Percentiles rank a stretch among this genome's conserved stretches.
These are phyloP conservation scores for Pochonia chlamydosporia DNA, from an alignment of 2,329 filamentous ascomycete genomes.

Conservation along the genomic window DNA sequence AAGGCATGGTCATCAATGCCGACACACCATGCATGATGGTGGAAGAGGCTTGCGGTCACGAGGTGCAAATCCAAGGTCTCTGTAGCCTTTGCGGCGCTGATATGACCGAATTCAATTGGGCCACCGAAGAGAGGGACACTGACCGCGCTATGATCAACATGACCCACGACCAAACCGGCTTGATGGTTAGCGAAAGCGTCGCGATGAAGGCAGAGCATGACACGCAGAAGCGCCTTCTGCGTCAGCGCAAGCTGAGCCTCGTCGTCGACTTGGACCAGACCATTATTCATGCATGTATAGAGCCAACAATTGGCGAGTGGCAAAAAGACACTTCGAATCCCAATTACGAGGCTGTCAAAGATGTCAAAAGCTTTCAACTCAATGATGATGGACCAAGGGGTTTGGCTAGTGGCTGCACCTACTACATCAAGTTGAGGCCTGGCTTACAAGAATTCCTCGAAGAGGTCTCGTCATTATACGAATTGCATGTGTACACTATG, in stretches of 20 bases:
- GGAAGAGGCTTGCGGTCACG: conserved; percentile 86
- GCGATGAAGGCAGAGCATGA: conserved; percentile 80
- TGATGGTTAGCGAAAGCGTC: conserved; percentile 79
- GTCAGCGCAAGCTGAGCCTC: conserved; percentile 77
- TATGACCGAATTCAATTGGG: conserved; percentile 88
- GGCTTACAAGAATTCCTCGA: conserved; percentile 77
- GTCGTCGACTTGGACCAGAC: conserved; percentile 98
- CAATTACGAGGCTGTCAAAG: conserved; percentile 84
- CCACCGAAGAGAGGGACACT: conserved; percentile 70
- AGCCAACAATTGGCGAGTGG: conserved; percentile 95
- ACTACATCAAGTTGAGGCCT: conserved; percentile 97
- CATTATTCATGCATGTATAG: conserved; percentile 96
- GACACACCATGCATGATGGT: conserved; percentile 64
- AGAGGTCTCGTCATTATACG: conserved; percentile 73
- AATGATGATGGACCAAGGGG: conserved; percentile 75
- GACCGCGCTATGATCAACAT: conserved; percentile 90
- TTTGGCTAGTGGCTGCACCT: conserved; percentile 70
- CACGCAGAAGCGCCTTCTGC: conserved; percentile 74
- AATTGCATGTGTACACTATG: conserved; percentile 99
- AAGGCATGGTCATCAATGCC: conserved; percentile 56
- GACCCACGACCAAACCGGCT: conserved; percentile 81
- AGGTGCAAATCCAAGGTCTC: conserved; percentile 83
- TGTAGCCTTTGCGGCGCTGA: conserved; percentile 92
- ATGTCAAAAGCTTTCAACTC: conserved; percentile 84
- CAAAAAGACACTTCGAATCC: conserved; percentile 81